Evolutionary conservation across 2,329 filamentous ascomycete species (phyloP).

Genomic region (Botrytis medusae): DNA sequence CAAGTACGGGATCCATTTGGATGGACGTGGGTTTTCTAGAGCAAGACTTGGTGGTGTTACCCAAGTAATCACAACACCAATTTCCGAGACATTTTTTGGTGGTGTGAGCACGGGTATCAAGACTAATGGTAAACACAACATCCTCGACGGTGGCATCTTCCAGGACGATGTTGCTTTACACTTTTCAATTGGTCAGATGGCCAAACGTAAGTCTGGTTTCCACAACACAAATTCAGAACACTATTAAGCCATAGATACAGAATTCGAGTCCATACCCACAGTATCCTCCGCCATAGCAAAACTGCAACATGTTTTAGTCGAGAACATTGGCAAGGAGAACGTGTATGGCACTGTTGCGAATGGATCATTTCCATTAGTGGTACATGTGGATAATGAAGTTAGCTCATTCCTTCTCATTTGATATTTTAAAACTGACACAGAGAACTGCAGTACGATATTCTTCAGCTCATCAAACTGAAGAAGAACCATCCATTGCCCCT

Average conservation of each 20-base stretch:
- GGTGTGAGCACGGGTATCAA: constrained; percentile 48
- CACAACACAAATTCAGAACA: background rate
- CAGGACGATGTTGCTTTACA: constrained; percentile 47
- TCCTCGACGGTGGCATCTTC: constrained; percentile 45
- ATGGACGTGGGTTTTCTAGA: constrained; percentile 44
- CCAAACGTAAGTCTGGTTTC: constrained; percentile 37
- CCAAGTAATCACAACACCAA: constrained; percentile 45
- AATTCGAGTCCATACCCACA: constrained; percentile 35
- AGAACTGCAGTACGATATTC: constrained; percentile 43
- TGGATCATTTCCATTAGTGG: constrained; percentile 44
- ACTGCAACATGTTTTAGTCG: constrained; percentile 42
- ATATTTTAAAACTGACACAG: background rate
- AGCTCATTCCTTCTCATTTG: background rate
- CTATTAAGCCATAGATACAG: constrained; percentile 24
- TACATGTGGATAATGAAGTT: constrained; percentile 45
- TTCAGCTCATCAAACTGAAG: constrained; percentile 45
- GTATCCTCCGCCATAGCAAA: constrained; percentile 38
- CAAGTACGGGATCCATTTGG: constrained; percentile 45
- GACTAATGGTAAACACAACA: constrained; percentile 42
- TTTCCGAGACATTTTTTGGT: constrained; percentile 38
- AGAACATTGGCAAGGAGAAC: constrained; percentile 42
- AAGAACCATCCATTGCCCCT: constrained; percentile 38
- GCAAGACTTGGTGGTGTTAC: constrained; percentile 48
- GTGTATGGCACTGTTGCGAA: constrained; percentile 43
- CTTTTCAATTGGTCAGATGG: constrained; percentile 42